A percentile compares a stretch with the other conserved stretches of the same genome.
Conservation (phyloP, 225 moss, liverwort and hornwort species). For the Sphagnum contortum region DNA sequence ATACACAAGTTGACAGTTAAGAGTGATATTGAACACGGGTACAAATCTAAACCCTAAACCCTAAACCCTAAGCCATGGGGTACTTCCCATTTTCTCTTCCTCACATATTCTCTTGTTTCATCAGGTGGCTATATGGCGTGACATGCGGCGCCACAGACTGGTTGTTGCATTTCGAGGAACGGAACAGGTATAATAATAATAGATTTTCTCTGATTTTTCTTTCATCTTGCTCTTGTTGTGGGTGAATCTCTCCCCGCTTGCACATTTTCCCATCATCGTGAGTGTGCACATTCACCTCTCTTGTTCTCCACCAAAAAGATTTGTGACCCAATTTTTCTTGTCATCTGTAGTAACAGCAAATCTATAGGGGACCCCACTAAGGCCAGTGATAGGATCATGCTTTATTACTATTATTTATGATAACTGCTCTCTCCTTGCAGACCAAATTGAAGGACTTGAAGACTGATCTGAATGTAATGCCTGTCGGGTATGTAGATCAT, state of each 20-base stretch:
- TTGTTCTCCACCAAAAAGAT: not conserved
- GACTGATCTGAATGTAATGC: constrained; percentile 64
- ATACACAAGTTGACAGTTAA: not conserved
- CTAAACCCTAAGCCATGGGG: too few relatives aligned
- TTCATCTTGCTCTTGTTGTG: not conserved
- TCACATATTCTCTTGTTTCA: not conserved
- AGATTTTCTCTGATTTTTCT: not conserved
- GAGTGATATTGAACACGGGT: not conserved
- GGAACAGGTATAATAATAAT: constrained; percentile 45
- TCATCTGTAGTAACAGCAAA: too few relatives aligned
- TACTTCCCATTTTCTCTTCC: not conserved
- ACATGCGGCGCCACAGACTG: constrained; percentile 49
- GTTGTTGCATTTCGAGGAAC: constrained; percentile 88
- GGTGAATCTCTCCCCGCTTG: not conserved
- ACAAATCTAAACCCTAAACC: too few relatives aligned
- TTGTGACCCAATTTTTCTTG: not conserved
- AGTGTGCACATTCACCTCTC: not conserved
- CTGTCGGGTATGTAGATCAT: constrained; percentile 38
- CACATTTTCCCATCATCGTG: not conserved
- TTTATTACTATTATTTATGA: too few relatives aligned
- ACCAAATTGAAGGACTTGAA: constrained; percentile 84
- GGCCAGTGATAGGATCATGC: too few relatives aligned
- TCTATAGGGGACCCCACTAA: too few relatives aligned
- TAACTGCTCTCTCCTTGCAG: constrained; percentile 20
- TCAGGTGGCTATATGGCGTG: constrained; percentile 84